phyloP scores from a whole-genome alignment of 192 early-diverging fungal genomes.

The Coemansia furcata region DNA sequence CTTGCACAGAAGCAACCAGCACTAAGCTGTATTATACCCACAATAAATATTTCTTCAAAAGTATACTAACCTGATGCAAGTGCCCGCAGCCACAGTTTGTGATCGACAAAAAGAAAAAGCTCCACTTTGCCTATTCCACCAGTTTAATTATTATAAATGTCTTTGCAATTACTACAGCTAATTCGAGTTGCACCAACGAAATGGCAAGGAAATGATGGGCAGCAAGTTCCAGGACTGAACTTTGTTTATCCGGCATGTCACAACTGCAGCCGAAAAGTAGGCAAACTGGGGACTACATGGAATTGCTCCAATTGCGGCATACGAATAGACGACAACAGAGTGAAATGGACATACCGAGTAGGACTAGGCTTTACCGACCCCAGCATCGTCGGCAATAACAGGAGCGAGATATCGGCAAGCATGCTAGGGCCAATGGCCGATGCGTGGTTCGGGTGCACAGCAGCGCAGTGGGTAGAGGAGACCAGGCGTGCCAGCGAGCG shows the following conservation, averaged over 20 bases:
- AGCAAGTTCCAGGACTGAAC: constrained; percentile 11
- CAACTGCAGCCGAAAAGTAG: constrained; percentile 13
- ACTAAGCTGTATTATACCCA: background rate
- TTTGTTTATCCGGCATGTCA: constrained; percentile 27
- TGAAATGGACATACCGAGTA: constrained; percentile 33
- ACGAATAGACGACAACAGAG: background rate
- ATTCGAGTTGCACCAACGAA: background rate
- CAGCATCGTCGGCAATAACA: background rate
- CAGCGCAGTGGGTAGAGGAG: constrained; percentile 27
- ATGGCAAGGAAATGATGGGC: background rate
- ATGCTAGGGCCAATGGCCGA: constrained; percentile 20
- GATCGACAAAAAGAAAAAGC: background rate
- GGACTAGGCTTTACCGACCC: background rate
- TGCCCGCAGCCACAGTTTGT: background rate
- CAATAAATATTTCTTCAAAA: background rate
- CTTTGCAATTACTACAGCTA: background rate
- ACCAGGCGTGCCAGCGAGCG: background rate
- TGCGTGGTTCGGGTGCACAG: constrained; percentile 31
- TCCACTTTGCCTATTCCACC: background rate
- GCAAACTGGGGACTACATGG: background rate
- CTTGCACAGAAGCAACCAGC: constrained; percentile 25
- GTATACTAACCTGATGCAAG: background rate
- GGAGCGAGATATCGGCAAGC: constrained; percentile 1
- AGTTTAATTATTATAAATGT: background rate
- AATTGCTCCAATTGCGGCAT: constrained; percentile 12